These are phyloP conservation scores for Komagataella pseudopastoris DNA, from an alignment of 805 yeast species.

Conservation along the genomic window DNA sequence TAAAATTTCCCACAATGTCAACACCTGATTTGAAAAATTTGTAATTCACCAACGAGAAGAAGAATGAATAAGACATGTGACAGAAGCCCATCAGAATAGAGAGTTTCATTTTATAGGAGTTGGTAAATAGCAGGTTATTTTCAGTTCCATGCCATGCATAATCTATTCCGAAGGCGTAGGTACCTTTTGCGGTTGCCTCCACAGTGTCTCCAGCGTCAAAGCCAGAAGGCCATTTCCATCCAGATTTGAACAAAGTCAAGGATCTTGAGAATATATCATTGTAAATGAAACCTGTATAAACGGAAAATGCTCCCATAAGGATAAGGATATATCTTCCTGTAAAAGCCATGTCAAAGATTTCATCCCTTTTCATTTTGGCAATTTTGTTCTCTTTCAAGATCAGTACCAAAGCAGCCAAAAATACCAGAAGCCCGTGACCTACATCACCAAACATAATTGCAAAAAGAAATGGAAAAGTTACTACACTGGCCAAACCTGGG, in stretches of 20 bases:
- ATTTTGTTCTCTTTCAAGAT: slow-evolving; percentile 42
- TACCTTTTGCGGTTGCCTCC: slow-evolving; percentile 32
- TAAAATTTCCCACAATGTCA: slow-evolving; percentile 59
- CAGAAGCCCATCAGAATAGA: slow-evolving; percentile 64
- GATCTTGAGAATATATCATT: slow-evolving; percentile 63
- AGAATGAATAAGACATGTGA: slow-evolving; percentile 62
- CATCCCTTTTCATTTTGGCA: slow-evolving; percentile 48
- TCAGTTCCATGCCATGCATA: slow-evolving; percentile 77
- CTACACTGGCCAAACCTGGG: slow-evolving; percentile 62
- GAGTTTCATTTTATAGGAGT: slow-evolving; percentile 67
- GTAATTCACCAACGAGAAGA: slow-evolving; percentile 55
- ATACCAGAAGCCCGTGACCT: slow-evolving; percentile 61
- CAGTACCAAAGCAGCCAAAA: slow-evolving; percentile 38
- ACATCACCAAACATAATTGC: slow-evolving; percentile 78
- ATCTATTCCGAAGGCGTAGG: slow-evolving; percentile 54
- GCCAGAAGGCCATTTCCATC: slow-evolving; percentile 53
- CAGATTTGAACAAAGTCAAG: slow-evolving; percentile 52
- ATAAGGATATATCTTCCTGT: slow-evolving; percentile 57
- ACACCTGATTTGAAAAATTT: slow-evolving; percentile 41
- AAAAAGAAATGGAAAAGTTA: slow-evolving; percentile 73
- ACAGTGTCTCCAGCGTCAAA: slow-evolving; percentile 37
- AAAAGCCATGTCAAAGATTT: slow-evolving; percentile 67
- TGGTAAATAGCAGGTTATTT: slow-evolving; percentile 52
- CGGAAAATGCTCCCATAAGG: slow-evolving; percentile 60
- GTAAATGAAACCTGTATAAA: slow-evolving; percentile 63